Percentiles rank a stretch among this genome's conserved stretches.
phyloP scores from a whole-genome alignment of 1,284 basidiomycete species.

The Trichosporon faecale region DNA sequence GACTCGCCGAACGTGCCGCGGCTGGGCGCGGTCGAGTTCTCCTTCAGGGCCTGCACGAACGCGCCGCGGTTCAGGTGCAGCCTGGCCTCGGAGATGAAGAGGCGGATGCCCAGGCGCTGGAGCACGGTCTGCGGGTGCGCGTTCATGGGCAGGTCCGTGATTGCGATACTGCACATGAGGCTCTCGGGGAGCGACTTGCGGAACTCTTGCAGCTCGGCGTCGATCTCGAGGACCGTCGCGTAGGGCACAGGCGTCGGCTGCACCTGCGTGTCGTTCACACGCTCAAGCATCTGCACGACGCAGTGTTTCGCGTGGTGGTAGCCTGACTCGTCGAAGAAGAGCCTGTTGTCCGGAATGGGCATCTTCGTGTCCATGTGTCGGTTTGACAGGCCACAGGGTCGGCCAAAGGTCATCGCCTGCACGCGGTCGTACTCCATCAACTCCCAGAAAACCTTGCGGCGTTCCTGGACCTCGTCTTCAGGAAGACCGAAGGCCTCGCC shows the following conservation, averaged over 20 bases:
- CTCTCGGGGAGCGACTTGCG: constrained; percentile 39
- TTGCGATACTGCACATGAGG: constrained; percentile 37
- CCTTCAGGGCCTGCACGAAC: constrained; percentile 45
- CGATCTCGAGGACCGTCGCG: constrained; percentile 36
- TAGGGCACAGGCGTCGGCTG: constrained; percentile 40
- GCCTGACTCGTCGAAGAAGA: constrained; percentile 38
- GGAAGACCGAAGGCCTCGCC: constrained; percentile 45
- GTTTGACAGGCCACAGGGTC: constrained; percentile 42
- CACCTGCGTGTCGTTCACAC: constrained; percentile 50
- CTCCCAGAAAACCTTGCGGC: constrained; percentile 51
- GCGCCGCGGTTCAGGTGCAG: constrained; percentile 48
- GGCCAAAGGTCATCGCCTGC: constrained; percentile 49
- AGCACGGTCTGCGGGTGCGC: constrained; percentile 41
- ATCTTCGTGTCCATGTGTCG: constrained; percentile 42
- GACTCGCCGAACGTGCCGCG: constrained; percentile 35
- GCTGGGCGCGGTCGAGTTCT: constrained; percentile 39
- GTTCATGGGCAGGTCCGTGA: constrained; percentile 44
- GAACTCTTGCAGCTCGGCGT: constrained; percentile 44
- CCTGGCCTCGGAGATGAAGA: constrained; percentile 45
- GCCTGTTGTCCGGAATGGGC: constrained; percentile 30
- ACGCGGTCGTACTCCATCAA: constrained; percentile 48
- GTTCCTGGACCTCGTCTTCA: constrained; percentile 42
- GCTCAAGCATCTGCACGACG: constrained; percentile 45
- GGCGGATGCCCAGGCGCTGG: constrained; percentile 47
- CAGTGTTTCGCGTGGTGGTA: constrained; percentile 46